These are phyloP conservation scores for Zhuliangozyma parablackwelliae DNA, from an alignment of 1,139 yeast genomes.

Conservation along the genomic window DNA sequence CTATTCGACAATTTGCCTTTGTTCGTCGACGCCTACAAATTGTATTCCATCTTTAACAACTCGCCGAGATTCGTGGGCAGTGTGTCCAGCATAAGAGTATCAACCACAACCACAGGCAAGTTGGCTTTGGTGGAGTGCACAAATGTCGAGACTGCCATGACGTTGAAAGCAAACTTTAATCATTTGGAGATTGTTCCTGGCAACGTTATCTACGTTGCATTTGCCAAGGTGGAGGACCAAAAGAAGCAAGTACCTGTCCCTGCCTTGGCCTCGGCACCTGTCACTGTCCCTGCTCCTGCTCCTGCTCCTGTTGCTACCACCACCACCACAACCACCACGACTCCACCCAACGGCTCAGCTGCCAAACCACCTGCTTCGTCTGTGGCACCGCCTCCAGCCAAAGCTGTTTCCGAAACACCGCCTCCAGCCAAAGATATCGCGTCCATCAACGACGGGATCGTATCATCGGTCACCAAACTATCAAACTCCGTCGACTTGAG, in stretches of 20 bases:
- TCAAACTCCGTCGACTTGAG: constrained; percentile 21
- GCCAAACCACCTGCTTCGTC: neutral
- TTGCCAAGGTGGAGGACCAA: constrained; percentile 52
- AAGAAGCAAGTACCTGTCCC: constrained; percentile 1
- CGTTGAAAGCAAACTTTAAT: constrained; percentile 69
- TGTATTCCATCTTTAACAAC: constrained; percentile 30
- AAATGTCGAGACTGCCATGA: constrained; percentile 68
- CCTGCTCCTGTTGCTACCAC: neutral
- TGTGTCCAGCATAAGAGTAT: constrained; percentile 49
- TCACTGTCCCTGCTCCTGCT: neutral
- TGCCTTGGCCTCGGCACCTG: neutral
- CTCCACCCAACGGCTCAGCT: constrained; percentile 3
- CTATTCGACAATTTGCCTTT: constrained; percentile 74
- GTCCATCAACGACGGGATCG: constrained; percentile 21
- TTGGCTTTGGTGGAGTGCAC: constrained; percentile 72
- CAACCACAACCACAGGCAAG: constrained; percentile 35
- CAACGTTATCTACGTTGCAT: constrained; percentile 56
- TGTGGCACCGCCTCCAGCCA: too few species aligned
- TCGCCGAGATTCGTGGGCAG: constrained; percentile 23
- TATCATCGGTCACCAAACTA: constrained; percentile 16
- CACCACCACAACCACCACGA: neutral
- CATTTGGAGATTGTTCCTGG: constrained; percentile 84
- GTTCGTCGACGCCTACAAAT: constrained; percentile 32
- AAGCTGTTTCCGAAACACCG: too few species aligned
- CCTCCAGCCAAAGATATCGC: constrained; percentile 17